These are phyloP conservation scores for Hyphopichia pseudoburtonii DNA, from an alignment of 1,139 yeast genomes.

Conservation along the genomic window DNA sequence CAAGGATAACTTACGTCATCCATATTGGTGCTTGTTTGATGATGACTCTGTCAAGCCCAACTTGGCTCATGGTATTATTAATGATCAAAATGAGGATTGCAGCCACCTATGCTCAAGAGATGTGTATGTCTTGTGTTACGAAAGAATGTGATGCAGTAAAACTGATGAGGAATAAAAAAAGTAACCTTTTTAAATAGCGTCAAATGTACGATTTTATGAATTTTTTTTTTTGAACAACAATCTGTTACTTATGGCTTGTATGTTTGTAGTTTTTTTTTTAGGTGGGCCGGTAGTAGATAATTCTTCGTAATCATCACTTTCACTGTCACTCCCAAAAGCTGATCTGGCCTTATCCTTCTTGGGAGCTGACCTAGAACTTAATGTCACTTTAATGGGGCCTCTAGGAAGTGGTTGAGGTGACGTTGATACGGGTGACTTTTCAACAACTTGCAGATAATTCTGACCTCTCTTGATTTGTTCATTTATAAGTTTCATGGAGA, in stretches of 20 bases:
- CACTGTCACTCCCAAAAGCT: conserved; percentile 11
- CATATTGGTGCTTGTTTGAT: conserved; percentile 70
- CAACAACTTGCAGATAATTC: not conserved
- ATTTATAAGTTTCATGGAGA: conserved; percentile 38
- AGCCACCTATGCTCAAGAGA: conserved; percentile 53
- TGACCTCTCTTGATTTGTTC: conserved; percentile 46
- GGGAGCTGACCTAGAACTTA: conserved; percentile 1
- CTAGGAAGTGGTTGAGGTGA: not conserved
- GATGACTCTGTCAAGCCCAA: conserved; percentile 60
- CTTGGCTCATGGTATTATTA: conserved; percentile 46
- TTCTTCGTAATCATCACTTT: conserved; percentile 6
- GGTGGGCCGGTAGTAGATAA: not conserved
- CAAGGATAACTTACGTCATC: conserved; percentile 24
- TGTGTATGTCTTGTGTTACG: conserved; percentile 74
- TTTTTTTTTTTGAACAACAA: conserved; percentile 4
- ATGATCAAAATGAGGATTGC: conserved; percentile 29
- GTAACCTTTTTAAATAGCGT: not conserved
- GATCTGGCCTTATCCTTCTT: conserved; percentile 6
- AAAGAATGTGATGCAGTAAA: too few relatives aligned
- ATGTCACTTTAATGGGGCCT: conserved; percentile 11
- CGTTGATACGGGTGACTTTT: too few relatives aligned
- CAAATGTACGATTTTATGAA: not conserved
- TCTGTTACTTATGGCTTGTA: conserved; percentile 6
- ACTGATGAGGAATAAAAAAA: not conserved
- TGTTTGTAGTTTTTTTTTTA: conserved; percentile 4